Evolutionary conservation across 768 basidiomycete species (phyloP), one percentile per base, ranked within the genome.

Genomic region (Myochromella boudieri): DNA sequence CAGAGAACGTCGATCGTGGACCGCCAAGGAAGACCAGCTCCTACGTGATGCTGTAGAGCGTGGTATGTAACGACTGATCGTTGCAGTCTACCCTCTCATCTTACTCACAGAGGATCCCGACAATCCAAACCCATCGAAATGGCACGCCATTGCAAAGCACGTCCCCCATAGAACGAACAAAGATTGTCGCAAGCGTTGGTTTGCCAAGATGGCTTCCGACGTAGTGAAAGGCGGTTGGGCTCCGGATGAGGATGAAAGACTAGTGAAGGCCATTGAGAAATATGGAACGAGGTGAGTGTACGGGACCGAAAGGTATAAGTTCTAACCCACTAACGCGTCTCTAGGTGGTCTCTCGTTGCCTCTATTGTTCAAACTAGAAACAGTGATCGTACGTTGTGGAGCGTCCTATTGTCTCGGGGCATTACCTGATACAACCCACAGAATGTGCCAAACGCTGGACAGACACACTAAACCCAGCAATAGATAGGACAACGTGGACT

Each of bases 391-490:
- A 67, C 49, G 80, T 69, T 24, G 17, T 43, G 17, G 43, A 22
- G 15, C 32, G 18, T 43, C n/a, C n/a, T 25, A 44, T 3, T 33
- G 20, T 21, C 9, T 4, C 20, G 8, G n/a, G 15, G 21, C 17
- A 22, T 17, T 37, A 32, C 17, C 48, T 61, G 42, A 57, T 53
- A 54, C 12, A 47, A 44, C 8, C 17, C 46, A 44, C 53, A 79
- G 80, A 82, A 66, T 82, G 79, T 53, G 78, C 80, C 26, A 82
- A 81, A 55, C 76, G 79, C 10, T 82, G 80, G 80, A 77, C 77
- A 12, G 80, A 82, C 59, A 80, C 80, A 6, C 61, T 82, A 24
- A 81, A 81, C 58, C 80, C 80, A 44, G 74, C 76, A 28, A 82
- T 82, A 46, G 80, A 82, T 58, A 68, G 78, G 28, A 80, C 77